Base-by-base conservation (phyloP, 2,329 filamentous ascomycete species). In the Ascochyta rabiei region DNA sequence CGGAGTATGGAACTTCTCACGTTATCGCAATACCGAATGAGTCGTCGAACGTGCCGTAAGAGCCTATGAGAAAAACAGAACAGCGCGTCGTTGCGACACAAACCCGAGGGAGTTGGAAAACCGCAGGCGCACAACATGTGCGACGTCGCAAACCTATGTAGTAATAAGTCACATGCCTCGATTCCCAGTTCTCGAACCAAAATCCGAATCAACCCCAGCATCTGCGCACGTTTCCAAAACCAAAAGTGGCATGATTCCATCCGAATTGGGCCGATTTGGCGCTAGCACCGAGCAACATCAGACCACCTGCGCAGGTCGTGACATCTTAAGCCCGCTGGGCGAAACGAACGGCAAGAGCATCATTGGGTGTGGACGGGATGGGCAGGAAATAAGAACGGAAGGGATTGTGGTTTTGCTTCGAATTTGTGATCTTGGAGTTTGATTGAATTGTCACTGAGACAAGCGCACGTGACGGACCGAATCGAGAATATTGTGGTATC, bases 191-290 rank as follows among this genome's bases (percentile, higher is more conserved):
- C 12, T 3, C 12, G 5, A 10, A 15, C 28, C 10, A 10, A 30
- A 30, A 30, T 30, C 28, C 28, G 28, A 30, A 30, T 15, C 12
- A 21, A 41, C 16, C 21, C 39, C 16, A 28, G 31, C 30, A 37
- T 2, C 12, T 16, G 28, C 42, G 19, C 38, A n/a, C 23, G 34
- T 19, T 31, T 8, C 35, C 34, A 55, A 49, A 37, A 26, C 48
- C 4, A 37, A 63, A 65, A 65, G 63, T 64, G 63, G 63, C 53
- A 57, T 64, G 63, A 64, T 66, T 38, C 34, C 50, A 57, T 56
- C 59, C 55, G 21, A 26, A 51, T 59, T 58, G 47, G 56, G 57
- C 61, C 56, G 51, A 64, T 61, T 39, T 28, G 39, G 61, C 42
- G 40, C 39, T 51, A 53, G 48, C 47, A 44, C 60, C 56, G 59